Evolutionary conservation across 2,329 filamentous ascomycete species (phyloP).

Genomic region (Fonsecaea multimorphosa): DNA sequence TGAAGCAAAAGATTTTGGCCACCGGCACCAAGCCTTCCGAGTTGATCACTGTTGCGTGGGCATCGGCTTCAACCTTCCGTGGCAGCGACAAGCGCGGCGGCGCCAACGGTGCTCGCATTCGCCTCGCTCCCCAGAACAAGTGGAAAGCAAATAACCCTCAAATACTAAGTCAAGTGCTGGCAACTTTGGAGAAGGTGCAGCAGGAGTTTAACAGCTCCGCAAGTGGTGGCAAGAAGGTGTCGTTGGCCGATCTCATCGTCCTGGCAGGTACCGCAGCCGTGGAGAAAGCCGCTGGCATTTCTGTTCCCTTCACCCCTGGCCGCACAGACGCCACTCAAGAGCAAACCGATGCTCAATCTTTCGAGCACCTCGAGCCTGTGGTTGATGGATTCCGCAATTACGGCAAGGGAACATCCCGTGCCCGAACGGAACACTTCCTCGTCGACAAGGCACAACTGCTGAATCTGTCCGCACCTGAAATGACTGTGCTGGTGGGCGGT

Average conservation of each 20-base stretch:
- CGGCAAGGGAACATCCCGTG: constrained; percentile 66
- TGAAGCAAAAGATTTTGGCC: constrained; percentile 73
- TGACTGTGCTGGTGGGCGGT: constrained; percentile 74
- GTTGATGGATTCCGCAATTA: constrained; percentile 84
- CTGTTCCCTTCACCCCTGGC: constrained; percentile 75
- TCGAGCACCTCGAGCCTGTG: constrained; percentile 69
- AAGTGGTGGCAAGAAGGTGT: constrained; percentile 71
- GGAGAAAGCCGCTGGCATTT: constrained; percentile 71
- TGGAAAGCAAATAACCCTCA: constrained; percentile 78
- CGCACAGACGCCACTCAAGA: constrained; percentile 74
- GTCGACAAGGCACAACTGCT: constrained; percentile 75
- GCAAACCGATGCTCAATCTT: constrained; percentile 71
- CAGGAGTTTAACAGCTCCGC: constrained; percentile 65
- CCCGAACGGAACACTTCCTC: constrained; percentile 70
- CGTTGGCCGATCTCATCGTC: constrained; percentile 78
- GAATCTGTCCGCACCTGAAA: constrained; percentile 71
- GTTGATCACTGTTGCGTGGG: constrained; percentile 71
- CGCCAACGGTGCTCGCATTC: constrained; percentile 79
- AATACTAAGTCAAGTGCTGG: constrained; percentile 67
- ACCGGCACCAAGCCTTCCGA: constrained; percentile 66
- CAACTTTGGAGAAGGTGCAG: constrained; percentile 68
- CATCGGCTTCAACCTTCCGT: constrained; percentile 74
- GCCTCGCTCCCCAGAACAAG: constrained; percentile 72
- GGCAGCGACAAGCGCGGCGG: constrained; percentile 80
- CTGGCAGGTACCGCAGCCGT: constrained; percentile 73